phyloP scores from a whole-genome alignment of 1,284 basidiomycete species.

The Agroathelia rolfsii region DNA sequence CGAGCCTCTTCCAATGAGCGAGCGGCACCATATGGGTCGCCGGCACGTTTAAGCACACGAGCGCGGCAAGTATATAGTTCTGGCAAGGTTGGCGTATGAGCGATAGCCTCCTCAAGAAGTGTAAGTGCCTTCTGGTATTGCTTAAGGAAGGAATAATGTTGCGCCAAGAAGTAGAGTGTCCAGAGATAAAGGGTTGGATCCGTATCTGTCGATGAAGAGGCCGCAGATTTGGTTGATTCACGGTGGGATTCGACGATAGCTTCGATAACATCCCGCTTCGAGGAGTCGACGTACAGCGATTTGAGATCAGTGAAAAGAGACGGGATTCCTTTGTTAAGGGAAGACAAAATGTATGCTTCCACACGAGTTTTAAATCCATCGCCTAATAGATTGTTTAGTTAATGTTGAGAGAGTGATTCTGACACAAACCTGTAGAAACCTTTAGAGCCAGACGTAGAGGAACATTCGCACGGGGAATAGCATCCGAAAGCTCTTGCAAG shows the following conservation, averaged over 20 bases:
- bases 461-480: constrained; percentile 61
- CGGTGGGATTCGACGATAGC: constrained; percentile 56
- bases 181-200: constrained; percentile 83
- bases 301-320: constrained; percentile 94
- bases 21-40: constrained; percentile 73
- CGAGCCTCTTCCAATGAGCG: constrained; percentile 76
- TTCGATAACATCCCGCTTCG: constrained; percentile 65
- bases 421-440: constrained; percentile 42
- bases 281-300: constrained; percentile 59
- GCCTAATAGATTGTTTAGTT: constrained; percentile 28
- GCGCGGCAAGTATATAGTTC: constrained; percentile 84
- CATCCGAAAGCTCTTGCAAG: constrained; percentile 50
- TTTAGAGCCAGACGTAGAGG: constrained; percentile 67
- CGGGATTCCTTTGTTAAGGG: constrained; percentile 81
- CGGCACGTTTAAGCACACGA: constrained; percentile 80
- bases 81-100: constrained; percentile 90
- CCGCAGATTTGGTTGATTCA: constrained; percentile 16
- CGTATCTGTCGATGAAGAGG: constrained; percentile 22
- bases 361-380: constrained; percentile 61
- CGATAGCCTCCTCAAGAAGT: constrained; percentile 59
- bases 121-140: constrained; percentile 51
- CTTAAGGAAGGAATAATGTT: constrained; percentile 73
- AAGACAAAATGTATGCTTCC: constrained; percentile 61
- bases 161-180: constrained; percentile 91
- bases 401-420: constrained; percentile 1